Evolutionary conservation across 1,139 yeast species (phyloP).

Genomic region (Magnusiomyces paraingens): DNA sequence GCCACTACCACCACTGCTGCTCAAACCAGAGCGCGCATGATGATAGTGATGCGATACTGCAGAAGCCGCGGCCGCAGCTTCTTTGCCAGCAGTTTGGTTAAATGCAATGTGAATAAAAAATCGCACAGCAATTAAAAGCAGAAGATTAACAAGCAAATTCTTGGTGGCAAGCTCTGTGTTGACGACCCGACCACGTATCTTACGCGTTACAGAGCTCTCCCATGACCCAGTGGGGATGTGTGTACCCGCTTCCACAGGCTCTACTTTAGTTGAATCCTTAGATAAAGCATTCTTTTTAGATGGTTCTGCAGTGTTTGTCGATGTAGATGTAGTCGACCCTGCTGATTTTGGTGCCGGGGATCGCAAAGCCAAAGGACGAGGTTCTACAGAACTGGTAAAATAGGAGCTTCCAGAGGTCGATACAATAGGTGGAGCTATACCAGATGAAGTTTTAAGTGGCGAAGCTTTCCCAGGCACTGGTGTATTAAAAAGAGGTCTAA

Average conservation of each 20-base stretch:
- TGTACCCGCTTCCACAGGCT: background rate
- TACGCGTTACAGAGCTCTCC: slow-evolving; percentile 1
- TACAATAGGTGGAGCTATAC: background rate
- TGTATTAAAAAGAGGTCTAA: background rate
- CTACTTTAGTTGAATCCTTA: background rate
- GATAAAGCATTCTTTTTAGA: too few relatives aligned
- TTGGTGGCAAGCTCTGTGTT: slow-evolving; percentile 4
- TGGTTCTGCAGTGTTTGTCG: too few relatives aligned
- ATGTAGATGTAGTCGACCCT: too few relatives aligned
- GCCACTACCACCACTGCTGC: too few relatives aligned
- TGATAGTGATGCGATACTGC: too few relatives aligned
- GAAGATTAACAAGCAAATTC: background rate
- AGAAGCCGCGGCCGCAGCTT: too few relatives aligned
- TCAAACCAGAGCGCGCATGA: too few relatives aligned
- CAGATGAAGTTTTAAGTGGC: background rate
- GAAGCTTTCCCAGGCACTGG: background rate
- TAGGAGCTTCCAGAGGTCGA: background rate
- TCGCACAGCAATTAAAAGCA: background rate
- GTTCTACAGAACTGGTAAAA: too few relatives aligned
- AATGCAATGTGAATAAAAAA: background rate
- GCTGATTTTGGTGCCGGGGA: too few relatives aligned
- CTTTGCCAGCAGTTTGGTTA: too few relatives aligned
- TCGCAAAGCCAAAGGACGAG: too few relatives aligned
- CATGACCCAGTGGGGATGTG: slow-evolving; percentile 2
- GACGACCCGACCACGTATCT: background rate